Evolutionary conservation across 371 early-diverging fungal species (phyloP), one percentile per base, ranked within the genome.

Genomic region (Mortierella polycephala): DNA sequence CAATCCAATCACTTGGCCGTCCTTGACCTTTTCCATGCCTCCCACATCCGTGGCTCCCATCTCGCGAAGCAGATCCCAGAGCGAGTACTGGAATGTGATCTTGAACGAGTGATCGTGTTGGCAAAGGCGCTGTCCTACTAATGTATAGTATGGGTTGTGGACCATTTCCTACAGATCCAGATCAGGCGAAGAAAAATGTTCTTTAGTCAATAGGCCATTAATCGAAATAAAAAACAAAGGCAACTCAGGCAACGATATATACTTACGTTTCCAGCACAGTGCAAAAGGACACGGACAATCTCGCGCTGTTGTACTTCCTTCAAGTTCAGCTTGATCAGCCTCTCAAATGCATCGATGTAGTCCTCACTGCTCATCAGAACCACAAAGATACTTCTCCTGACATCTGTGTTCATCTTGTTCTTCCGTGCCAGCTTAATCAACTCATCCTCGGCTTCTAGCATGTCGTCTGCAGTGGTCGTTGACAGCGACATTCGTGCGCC

Each of bases 391-490:
- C 91, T 93, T 69, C 95, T 85, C 57, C 98, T 90, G 13, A 98
- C 86, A 74, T 98, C 98, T 12, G 99, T 98, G 86, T 97, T 97
- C 97, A 99, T 96, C 58, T 92, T 90, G 81, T 96, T 95, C 66
- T 90, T 87, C 57, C 90, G 85, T 20, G 98, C 98, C 30, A 96
- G 82, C 37, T 69, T 69, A 39, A 79, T 13, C 47, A 79, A 58
- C 63, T 79, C 80, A 45, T 79, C 72, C 57, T 79, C 80, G 11
- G 73, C 73, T 60, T 87, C 83, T 55, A 97, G 75, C 58, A 98
- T 84, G 18, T 90, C 81, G 46, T 90, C 89, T 42, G 85, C 84
- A 42, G 88, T 64, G 7, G 85, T 80, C 55, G 85, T 84, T 51
- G 88, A 64, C 61, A 80, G 56, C 71, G 65, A 71, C 69, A 77